These are phyloP conservation scores for Theileria equi DNA, from an alignment of 169 alveolate genomes.

Conservation along the genomic window DNA sequence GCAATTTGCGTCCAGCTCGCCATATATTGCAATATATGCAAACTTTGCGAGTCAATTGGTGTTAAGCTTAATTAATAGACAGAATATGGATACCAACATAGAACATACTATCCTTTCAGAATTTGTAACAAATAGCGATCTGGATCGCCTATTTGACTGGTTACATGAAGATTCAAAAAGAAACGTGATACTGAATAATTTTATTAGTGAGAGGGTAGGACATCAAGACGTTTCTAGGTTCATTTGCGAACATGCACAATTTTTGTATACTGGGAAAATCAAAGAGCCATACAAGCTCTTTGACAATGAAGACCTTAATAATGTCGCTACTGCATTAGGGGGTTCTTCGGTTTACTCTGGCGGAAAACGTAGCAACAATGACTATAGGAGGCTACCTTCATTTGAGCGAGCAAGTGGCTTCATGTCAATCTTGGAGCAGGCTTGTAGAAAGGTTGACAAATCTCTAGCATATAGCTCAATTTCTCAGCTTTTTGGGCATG, in stretches of 20 bases:
- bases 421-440: slow-evolving; percentile 8
- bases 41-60: slow-evolving; percentile 18
- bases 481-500: slow-evolving; percentile 16
- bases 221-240: slow-evolving; percentile 1
- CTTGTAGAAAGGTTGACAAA: slow-evolving; percentile 36
- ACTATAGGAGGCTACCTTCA: not conserved
- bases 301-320: slow-evolving; percentile 26
- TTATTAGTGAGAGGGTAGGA: not conserved
- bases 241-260: slow-evolving; percentile 32
- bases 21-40: slow-evolving; percentile 11
- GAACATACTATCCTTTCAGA: not conserved
- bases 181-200: not conserved
- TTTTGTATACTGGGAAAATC: slow-evolving; percentile 27
- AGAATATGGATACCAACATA: not conserved
- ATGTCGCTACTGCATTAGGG: slow-evolving; percentile 53
- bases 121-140: not conserved
- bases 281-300: not conserved
- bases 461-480: slow-evolving; percentile 27
- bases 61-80: not conserved
- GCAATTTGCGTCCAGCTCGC: slow-evolving; percentile 18
- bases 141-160: slow-evolving; percentile 28
- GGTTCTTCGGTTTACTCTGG: not conserved
- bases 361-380: not conserved
- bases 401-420: slow-evolving; percentile 6
- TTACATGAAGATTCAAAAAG: slow-evolving; percentile 16